These are phyloP conservation scores for Marsdenia floribunda DNA, from an alignment of 257 asterid genomes.

Conservation along the genomic window DNA sequence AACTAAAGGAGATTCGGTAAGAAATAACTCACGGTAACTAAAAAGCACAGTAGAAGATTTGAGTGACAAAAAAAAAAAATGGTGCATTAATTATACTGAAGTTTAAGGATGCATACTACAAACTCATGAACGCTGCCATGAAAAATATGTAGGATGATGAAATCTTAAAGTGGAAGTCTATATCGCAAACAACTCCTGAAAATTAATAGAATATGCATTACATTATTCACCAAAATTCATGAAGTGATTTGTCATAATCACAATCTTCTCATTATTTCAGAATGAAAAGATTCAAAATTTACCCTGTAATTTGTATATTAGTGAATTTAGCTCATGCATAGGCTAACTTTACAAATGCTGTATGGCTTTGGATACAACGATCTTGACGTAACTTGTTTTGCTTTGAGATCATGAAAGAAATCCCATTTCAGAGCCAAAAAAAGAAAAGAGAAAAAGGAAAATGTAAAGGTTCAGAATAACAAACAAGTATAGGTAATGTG, in stretches of 20 bases:
- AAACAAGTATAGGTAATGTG: slow-evolving; percentile 16
- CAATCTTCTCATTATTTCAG: background rate
- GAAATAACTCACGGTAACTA: background rate
- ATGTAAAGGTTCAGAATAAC: background rate
- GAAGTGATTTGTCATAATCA: background rate
- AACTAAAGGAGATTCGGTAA: background rate
- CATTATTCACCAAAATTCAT: background rate
- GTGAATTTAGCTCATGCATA: too few relatives aligned
- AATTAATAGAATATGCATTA: background rate
- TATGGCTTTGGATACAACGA: too few relatives aligned
- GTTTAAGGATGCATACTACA: background rate
- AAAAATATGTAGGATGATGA: background rate
- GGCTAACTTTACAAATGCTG: too few relatives aligned
- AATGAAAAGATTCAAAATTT: background rate
- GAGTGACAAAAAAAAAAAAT: background rate
- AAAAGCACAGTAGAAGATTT: background rate
- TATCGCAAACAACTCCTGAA: background rate
- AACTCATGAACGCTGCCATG: background rate
- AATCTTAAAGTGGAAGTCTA: background rate
- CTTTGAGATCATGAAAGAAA: too few relatives aligned
- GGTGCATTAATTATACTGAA: background rate
- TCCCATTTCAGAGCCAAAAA: too few relatives aligned
- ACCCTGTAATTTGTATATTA: too few relatives aligned
- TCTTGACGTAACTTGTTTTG: too few relatives aligned
- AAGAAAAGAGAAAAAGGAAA: too few relatives aligned